These are phyloP conservation scores for Sporisorium sorghi DNA, from an alignment of 1,284 basidiomycete species.

Conservation along the genomic window DNA sequence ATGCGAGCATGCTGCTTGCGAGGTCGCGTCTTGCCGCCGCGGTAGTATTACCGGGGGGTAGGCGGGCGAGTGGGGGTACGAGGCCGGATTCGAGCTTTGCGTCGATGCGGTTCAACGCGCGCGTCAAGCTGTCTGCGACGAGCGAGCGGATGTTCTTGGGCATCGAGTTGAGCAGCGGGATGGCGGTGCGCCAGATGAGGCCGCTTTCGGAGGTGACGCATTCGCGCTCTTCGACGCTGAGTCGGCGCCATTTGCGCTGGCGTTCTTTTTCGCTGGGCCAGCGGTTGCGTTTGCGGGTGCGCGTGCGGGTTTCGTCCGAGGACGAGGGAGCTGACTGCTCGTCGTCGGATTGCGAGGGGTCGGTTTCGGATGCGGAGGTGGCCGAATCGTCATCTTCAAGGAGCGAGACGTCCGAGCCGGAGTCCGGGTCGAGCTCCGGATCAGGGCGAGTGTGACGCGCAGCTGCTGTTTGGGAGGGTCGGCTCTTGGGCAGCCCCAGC, in stretches of 20 bases:
- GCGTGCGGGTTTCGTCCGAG: conserved; percentile 12
- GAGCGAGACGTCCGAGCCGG: conserved; percentile 38
- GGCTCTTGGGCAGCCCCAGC: conserved; percentile 13
- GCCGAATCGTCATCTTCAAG: conserved; percentile 34
- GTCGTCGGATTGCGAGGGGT: conserved; percentile 7
- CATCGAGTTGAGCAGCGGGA: conserved; percentile 48
- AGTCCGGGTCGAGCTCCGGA: not conserved
- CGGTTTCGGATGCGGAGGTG: conserved; percentile 23
- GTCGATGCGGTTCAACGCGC: conserved; percentile 41
- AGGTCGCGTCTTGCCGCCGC: conserved; percentile 21
- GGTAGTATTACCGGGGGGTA: conserved; percentile 15
- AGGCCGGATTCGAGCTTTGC: conserved; percentile 34
- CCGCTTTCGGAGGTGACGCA: conserved; percentile 52
- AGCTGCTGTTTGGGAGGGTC: conserved; percentile 3
- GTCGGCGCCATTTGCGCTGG: conserved; percentile 43
- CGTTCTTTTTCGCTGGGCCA: conserved; percentile 42
- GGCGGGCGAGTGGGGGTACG: conserved; percentile 38
- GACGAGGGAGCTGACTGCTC: conserved; percentile 22
- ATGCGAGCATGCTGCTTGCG: conserved; percentile 41
- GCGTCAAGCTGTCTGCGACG: conserved; percentile 31
- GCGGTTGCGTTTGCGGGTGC: conserved; percentile 17
- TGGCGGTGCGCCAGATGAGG: conserved; percentile 51
- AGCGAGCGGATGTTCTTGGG: conserved; percentile 46
- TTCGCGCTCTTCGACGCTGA: conserved; percentile 48
- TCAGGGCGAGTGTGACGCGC: conserved; percentile 7